phyloP scores from a whole-genome alignment of 192 early-diverging fungal genomes.

The Coemansia sp. region DNA sequence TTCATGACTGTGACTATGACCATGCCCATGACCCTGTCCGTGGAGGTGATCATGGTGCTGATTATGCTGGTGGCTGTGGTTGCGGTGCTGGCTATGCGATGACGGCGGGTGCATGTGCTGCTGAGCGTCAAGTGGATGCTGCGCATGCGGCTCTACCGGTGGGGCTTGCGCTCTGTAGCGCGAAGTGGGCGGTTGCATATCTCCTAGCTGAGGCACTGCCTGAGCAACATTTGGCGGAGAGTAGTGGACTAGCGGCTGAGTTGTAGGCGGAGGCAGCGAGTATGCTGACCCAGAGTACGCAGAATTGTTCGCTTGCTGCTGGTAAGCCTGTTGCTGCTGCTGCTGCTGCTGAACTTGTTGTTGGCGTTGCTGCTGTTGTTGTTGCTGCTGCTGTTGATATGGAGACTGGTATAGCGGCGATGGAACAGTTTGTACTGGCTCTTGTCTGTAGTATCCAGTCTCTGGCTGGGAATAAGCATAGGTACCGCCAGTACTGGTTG shows the following conservation, averaged over 20 bases:
- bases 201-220: not conserved
- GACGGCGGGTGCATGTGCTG: not conserved
- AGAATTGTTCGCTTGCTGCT: constrained; percentile 3
- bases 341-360: constrained; percentile 9
- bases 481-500: not conserved
- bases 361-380: not conserved
- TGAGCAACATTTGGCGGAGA: constrained; percentile 19
- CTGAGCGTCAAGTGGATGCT: not conserved
- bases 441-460: constrained; percentile 13
- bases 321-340: constrained; percentile 11
- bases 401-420: constrained; percentile 11
- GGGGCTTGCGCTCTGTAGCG: not conserved
- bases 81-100: not conserved
- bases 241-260: constrained; percentile 6
- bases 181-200: not conserved
- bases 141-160: not conserved
- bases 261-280: constrained; percentile 2
- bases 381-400: constrained; percentile 9
- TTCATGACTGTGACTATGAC: not conserved
- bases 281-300: not conserved
- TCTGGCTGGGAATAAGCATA: constrained; percentile 14
- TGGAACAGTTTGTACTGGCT: constrained; percentile 8
- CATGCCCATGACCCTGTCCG: not conserved
- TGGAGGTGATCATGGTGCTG: not conserved
- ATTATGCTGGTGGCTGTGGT: constrained; percentile 1